A percentile compares a stretch with the other conserved stretches of the same genome.
Conservation (phyloP, 192 early-diverging fungal species). For the Lobosporangium transversale region DNA sequence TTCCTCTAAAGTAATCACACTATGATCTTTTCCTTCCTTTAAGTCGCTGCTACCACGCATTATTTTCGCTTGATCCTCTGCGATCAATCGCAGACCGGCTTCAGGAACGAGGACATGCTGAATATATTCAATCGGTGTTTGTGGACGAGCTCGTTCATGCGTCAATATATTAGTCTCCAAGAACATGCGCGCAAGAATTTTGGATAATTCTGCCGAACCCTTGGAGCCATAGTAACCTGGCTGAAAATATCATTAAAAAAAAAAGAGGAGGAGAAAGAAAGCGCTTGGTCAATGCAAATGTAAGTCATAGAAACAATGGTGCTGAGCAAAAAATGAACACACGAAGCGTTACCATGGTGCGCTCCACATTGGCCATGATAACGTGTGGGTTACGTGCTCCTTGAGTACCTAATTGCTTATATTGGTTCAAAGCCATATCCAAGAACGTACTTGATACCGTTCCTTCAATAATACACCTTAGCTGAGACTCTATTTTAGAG, state of each 20-base stretch:
- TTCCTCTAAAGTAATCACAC: slow-evolving; percentile 22
- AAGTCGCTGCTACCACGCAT: background rate
- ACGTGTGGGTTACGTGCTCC: slow-evolving; percentile 56
- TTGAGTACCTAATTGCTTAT: slow-evolving; percentile 44
- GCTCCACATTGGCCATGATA: slow-evolving; percentile 57
- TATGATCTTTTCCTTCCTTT: background rate
- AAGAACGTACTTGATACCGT: slow-evolving; percentile 43
- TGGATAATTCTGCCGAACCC: slow-evolving; percentile 50
- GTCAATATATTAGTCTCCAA: slow-evolving; percentile 48
- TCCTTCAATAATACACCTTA: slow-evolving; percentile 47
- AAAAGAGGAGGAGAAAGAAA: slow-evolving; percentile 1
- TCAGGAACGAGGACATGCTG: slow-evolving; percentile 67
- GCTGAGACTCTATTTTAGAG: slow-evolving; percentile 24
- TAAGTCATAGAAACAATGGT: background rate
- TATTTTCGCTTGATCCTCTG: slow-evolving; percentile 39
- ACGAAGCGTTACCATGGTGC: slow-evolving; percentile 41
- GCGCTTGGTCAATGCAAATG: background rate
- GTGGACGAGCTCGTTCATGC: slow-evolving; percentile 42
- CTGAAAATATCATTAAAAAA: slow-evolving; percentile 8
- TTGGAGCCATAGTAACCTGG: slow-evolving; percentile 68
- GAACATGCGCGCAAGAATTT: slow-evolving; percentile 43
- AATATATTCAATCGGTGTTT: slow-evolving; percentile 60
- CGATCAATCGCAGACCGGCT: slow-evolving; percentile 56
- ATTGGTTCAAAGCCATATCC: slow-evolving; percentile 35
- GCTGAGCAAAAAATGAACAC: background rate